Conservation (phyloP, 441 rosid genomes). For the Brassica hybrid region DNA sequence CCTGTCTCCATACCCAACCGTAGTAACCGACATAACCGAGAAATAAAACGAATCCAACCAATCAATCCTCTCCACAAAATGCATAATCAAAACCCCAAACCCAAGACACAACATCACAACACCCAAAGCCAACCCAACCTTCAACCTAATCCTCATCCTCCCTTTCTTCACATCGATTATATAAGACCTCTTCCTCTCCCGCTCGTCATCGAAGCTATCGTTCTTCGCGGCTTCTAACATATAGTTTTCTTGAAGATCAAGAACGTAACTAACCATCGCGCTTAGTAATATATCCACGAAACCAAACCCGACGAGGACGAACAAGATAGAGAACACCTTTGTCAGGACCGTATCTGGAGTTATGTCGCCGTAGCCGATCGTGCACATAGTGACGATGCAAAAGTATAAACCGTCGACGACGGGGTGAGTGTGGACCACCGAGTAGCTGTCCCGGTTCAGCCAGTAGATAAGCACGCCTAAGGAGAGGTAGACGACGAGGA, state of each 20-base stretch:
- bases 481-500: slow-evolving; percentile 66
- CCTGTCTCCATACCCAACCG: slow-evolving; percentile 90
- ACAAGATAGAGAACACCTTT: slow-evolving; percentile 82
- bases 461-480: slow-evolving; percentile 80
- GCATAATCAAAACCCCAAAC: slow-evolving; percentile 78
- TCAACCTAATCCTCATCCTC: slow-evolving; percentile 95
- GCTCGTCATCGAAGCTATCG: slow-evolving; percentile 28
- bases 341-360: slow-evolving; percentile 68
- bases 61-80: slow-evolving; percentile 73
- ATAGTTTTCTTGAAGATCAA: slow-evolving; percentile 88
- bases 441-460: slow-evolving; percentile 59
- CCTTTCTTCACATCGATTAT: slow-evolving; percentile 91
- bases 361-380: slow-evolving; percentile 96
- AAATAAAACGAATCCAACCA: slow-evolving; percentile 93
- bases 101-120: slow-evolving; percentile 88
- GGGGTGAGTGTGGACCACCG: slow-evolving; percentile 73
- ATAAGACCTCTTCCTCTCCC: slow-evolving; percentile 49
- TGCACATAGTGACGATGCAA: too few species aligned
- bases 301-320: slow-evolving; percentile 90
- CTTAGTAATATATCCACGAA: slow-evolving; percentile 78
- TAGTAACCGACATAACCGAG: slow-evolving; percentile 96
- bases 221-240: slow-evolving; percentile 64
- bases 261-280: slow-evolving; percentile 80
- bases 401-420: slow-evolving; percentile 91
- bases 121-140: slow-evolving; percentile 90